These are phyloP conservation scores for Funneliformis mosseae DNA, from an alignment of 192 early-diverging fungal species.

Conservation along the genomic window DNA sequence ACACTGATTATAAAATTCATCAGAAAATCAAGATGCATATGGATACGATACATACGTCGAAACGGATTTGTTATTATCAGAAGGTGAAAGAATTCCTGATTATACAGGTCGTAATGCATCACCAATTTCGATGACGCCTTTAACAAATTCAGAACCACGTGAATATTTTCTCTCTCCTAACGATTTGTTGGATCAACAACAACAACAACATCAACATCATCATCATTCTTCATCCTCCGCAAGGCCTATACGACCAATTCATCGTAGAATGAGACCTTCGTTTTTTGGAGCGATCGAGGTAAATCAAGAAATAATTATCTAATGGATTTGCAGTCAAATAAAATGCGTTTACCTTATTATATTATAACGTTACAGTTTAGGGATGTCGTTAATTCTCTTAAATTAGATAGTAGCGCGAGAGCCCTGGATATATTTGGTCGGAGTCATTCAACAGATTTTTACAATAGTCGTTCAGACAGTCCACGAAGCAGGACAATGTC, in stretches of 20 bases:
- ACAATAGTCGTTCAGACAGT: not conserved
- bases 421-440: slow-evolving; percentile 26
- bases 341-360: not conserved
- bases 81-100: not conserved
- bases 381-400: slow-evolving; percentile 44
- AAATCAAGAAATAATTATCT: not conserved
- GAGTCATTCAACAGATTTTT: slow-evolving; percentile 17
- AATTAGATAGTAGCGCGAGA: slow-evolving; percentile 30
- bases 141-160: slow-evolving; percentile 19
- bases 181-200: not conserved
- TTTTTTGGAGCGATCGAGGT: slow-evolving; percentile 62
- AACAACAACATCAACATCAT: slow-evolving; percentile 33
- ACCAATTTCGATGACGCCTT: not conserved
- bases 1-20: not conserved
- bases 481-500: slow-evolving; percentile 12
- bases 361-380: slow-evolving; percentile 38
- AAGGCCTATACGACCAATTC: not conserved
- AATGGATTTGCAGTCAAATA: not conserved
- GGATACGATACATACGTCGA: slow-evolving; percentile 40
- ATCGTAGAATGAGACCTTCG: slow-evolving; percentile 48
- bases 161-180: not conserved
- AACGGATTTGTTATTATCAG: slow-evolving; percentile 38
- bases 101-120: not conserved
- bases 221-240: slow-evolving; percentile 23
- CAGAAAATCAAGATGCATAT: slow-evolving; percentile 30